A percentile compares a stretch with the other conserved stretches of the same genome.
Conservation (phyloP, 768 basidiomycete species). For the Rhodotorula paludigena region DNA sequence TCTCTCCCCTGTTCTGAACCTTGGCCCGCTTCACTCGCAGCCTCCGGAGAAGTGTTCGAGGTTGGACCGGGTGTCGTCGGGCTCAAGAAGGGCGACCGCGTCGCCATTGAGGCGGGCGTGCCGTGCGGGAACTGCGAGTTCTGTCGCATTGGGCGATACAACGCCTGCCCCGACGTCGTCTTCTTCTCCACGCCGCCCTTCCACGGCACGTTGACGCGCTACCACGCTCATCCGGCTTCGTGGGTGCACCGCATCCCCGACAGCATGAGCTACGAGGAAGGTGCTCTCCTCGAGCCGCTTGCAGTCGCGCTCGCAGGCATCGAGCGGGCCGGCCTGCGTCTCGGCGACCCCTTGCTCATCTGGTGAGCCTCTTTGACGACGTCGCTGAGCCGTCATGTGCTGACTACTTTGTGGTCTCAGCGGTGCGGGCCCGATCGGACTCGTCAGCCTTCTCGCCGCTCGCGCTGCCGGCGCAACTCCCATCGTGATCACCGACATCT, state of each 20-base stretch:
- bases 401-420: slow-evolving; percentile 27
- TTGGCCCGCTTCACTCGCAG: too few relatives aligned
- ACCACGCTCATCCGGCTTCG: slow-evolving; percentile 46
- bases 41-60: slow-evolving; percentile 48
- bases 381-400: background rate
- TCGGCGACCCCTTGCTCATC: slow-evolving; percentile 50
- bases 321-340: slow-evolving; percentile 46
- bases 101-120: slow-evolving; percentile 44
- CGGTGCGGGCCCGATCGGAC: slow-evolving; percentile 51
- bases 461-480: slow-evolving; percentile 50
- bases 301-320: slow-evolving; percentile 50
- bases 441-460: slow-evolving; percentile 48
- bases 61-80: slow-evolving; percentile 47
- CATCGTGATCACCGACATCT: slow-evolving; percentile 51
- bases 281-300: slow-evolving; percentile 49
- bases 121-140: slow-evolving; percentile 47
- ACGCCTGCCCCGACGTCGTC: slow-evolving; percentile 48
- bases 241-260: slow-evolving; percentile 51
- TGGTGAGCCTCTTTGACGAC: slow-evolving; percentile 45
- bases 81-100: slow-evolving; percentile 44
- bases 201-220: slow-evolving; percentile 44
- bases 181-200: slow-evolving; percentile 51
- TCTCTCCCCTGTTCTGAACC: too few relatives aligned
- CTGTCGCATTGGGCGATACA: slow-evolving; percentile 49
- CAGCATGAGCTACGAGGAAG: slow-evolving; percentile 49